Evolutionary conservation across 805 yeast genomes (phyloP), one percentile per base, ranked within the genome.

Genomic region (Monosporozyma solicola): DNA sequence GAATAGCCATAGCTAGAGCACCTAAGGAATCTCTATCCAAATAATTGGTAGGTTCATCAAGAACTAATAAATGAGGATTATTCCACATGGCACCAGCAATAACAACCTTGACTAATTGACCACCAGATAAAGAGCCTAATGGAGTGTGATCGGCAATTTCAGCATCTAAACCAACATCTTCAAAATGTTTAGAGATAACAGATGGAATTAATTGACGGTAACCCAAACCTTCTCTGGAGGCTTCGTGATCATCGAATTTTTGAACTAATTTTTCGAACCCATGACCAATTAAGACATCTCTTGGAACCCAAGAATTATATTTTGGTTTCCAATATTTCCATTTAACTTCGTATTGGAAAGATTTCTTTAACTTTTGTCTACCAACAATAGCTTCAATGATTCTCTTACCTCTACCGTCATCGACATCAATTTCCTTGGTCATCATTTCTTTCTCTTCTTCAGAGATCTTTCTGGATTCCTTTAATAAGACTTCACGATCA

Each of bases 41-140:
- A 77, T 94, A 92, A 75, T 92, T 92, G 65, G 98, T 92, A 69
- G 99, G 99, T 80, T 92, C 99, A 73, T 92, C 99, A 56, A 92
- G 79, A 45, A 92, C 99, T 58, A 92, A 80, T 71, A 92, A 80
- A 72, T 92, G 99, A 20, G 99, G 99, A 69, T 92, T 94, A 74
- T 94, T 92, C 99, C 99, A 92, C 94, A 92, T 92, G 59, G 98
- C 97, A 73, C 98, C 99, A 13, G 98, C 98, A 75, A 92, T 92
- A 55, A 92, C 99, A 58, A 92, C 98, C 73, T 92, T 92, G 56
- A 92, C 99, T 69, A 92, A 80, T 75, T 92, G 99, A 64, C 99
- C 99, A 69, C 99, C 99, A 27, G 97, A 90, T 58, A 92, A 77
- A 6, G 96, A 88, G 25, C 98, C 97, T 80, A 92, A 76, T 51